Base-by-base conservation (phyloP, 2,329 filamentous ascomycete species). In the Tolypocladium cylindrosporum region DNA sequence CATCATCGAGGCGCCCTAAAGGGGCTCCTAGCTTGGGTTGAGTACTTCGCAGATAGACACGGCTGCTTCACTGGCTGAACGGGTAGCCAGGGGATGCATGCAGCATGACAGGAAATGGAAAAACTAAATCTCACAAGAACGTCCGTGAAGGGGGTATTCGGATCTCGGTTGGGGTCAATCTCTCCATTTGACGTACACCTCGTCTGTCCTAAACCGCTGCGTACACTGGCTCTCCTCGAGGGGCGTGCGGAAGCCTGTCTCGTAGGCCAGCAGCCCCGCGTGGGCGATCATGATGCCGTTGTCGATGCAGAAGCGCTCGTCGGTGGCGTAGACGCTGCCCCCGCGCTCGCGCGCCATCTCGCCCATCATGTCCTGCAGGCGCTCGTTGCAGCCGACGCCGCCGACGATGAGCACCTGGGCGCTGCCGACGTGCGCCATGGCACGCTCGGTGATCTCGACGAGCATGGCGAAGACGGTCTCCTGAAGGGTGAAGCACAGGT, bases 271-370 rank as follows among this genome's bases (percentile, higher is more conserved):
- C 66, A 99, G 74, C 2, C 94, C 94, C 2, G 94, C 94, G 72
- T 99, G 93, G 1, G 94, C 94, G 76, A 99, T 99, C 94, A 99
- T 99, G 69, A 99, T 97, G 54, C 94, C 94, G 67, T 99, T 99
- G 74, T 99, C 94, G 66, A 99, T 99, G 71, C 94, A 99, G 72
- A 96, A 99, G 52, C 94, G 81, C 78, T 99, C 94, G 71, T 99
- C 94, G 0, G 93, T 97, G 31, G 94, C 92, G 74, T 89, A 97
- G 4, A 97, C 90, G 67, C 85, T 92, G 4, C 94, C 94, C 56
- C 91, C 90, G 42, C 94, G 79, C 71, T 96, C 92, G 51, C 79
- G 79, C 19, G 92, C 93, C 94, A 99, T 99, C 53, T 88, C 79
- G 19, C 90, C 92, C 94, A 99, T 99, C 94, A 99, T 99, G 67